A percentile compares a stretch with the other conserved stretches of the same genome.
These are phyloP conservation scores for Ecytonucleospora hepatopenaei DNA, from an alignment of 371 early-diverging fungal genomes.

Conservation along the genomic window DNA sequence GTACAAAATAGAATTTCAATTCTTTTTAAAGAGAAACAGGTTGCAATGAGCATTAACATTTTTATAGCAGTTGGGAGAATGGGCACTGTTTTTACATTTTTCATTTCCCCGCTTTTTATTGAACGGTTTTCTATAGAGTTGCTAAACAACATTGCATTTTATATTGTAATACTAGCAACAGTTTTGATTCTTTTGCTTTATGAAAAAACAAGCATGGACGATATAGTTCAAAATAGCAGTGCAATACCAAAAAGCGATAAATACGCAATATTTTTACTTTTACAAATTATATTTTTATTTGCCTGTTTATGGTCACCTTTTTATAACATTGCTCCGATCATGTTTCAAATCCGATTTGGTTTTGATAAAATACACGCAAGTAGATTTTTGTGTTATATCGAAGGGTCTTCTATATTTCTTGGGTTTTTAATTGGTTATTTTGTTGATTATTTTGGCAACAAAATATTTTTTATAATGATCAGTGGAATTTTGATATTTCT, in stretches of 20 bases:
- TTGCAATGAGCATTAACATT: constrained; percentile 61
- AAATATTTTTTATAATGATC: constrained; percentile 36
- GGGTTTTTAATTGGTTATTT: constrained; percentile 31
- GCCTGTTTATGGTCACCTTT: constrained; percentile 50
- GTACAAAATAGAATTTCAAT: constrained; percentile 60
- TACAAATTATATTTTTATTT: constrained; percentile 35
- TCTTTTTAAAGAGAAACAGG: constrained; percentile 58
- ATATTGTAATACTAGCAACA: constrained; percentile 14
- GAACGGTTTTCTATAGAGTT: constrained; percentile 1
- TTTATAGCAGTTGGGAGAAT: constrained; percentile 60
- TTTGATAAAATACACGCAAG: constrained; percentile 28
- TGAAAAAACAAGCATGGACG: background rate
- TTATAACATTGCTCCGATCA: constrained; percentile 44
- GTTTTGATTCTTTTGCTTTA: background rate
- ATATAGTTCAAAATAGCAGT: constrained; percentile 9
- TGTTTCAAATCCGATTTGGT: constrained; percentile 47
- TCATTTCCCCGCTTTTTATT: constrained; percentile 57
- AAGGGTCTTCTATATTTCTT: constrained; percentile 30
- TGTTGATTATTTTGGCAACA: constrained; percentile 44
- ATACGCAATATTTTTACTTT: constrained; percentile 17
- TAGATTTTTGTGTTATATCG: constrained; percentile 40
- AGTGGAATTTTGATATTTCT: constrained; percentile 36
- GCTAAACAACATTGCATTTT: constrained; percentile 13
- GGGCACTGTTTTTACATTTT: constrained; percentile 61
- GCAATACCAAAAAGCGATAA: constrained; percentile 26